phyloP scores from a whole-genome alignment of 2,329 filamentous ascomycete genomes.

The Phoma sp. region DNA sequence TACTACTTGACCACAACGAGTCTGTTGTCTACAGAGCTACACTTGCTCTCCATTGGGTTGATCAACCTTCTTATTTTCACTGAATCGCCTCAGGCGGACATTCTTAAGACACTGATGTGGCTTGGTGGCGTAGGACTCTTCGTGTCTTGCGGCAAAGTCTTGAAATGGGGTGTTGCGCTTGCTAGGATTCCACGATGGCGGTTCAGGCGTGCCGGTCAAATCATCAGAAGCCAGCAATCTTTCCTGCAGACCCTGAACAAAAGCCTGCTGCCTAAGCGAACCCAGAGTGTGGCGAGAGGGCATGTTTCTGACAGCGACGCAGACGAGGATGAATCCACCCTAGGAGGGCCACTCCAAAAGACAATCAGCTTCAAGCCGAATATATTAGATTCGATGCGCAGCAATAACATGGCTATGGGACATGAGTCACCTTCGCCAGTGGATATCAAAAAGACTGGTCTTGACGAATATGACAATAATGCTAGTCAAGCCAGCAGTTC shows the following conservation, averaged over 20 bases:
- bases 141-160: conserved; percentile 72
- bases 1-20: conserved; percentile 87
- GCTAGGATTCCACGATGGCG: conserved; percentile 92
- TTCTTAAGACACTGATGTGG: conserved; percentile 55
- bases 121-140: conserved; percentile 76
- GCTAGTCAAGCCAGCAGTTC: conserved; percentile 3
- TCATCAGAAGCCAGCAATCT: conserved; percentile 51
- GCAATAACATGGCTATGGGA: conserved; percentile 18
- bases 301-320: conserved; percentile 52
- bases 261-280: conserved; percentile 37
- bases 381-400: conserved; percentile 25
- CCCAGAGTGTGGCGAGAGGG: conserved; percentile 24
- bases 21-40: conserved; percentile 83
- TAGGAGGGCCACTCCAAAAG: conserved; percentile 30
- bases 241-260: conserved; percentile 52
- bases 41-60: conserved; percentile 81
- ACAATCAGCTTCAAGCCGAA: conserved; percentile 33
- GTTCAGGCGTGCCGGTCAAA: conserved; percentile 66
- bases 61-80: conserved; percentile 83
- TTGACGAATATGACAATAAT: conserved; percentile 16
- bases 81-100: conserved; percentile 61
- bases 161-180: conserved; percentile 83
- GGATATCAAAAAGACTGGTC: conserved; percentile 31
- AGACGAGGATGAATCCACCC: conserved; percentile 50
- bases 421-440: conserved; percentile 39